A percentile compares a stretch with the other conserved stretches of the same genome.
Conservation (phyloP, 2,329 filamentous ascomycete species). For the Penicillium sp. region DNA sequence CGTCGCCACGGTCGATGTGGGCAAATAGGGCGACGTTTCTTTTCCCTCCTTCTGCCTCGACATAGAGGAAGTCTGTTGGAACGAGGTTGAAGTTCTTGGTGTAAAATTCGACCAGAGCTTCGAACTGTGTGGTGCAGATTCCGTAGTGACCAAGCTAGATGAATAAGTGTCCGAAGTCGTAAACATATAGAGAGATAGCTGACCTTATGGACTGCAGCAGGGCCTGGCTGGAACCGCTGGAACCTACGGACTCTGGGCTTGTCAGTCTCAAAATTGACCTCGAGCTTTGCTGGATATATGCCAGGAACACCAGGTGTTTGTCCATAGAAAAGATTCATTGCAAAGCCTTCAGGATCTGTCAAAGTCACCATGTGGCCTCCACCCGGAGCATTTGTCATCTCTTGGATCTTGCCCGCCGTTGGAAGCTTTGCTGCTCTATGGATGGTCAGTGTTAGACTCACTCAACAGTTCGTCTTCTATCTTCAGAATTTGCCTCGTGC, state of each 20-base stretch:
- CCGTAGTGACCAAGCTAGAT: conserved; percentile 33
- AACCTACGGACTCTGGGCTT: conserved; percentile 31
- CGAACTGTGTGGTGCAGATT: conserved; percentile 27
- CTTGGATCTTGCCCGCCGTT: conserved; percentile 30
- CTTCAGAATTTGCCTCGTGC: not conserved
- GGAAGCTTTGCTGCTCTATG: conserved; percentile 24
- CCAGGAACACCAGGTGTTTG: conserved; percentile 26
- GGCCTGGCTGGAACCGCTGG: conserved; percentile 31
- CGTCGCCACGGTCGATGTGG: conserved; percentile 51
- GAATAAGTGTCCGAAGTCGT: not conserved
- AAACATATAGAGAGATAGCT: not conserved
- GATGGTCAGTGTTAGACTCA: not conserved
- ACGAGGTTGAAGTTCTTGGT: conserved; percentile 33
- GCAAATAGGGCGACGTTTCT: conserved; percentile 46
- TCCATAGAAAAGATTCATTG: conserved; percentile 43
- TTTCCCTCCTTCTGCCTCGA: conserved; percentile 16
- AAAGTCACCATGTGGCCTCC: conserved; percentile 41
- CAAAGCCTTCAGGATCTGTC: conserved; percentile 42
- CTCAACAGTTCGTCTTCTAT: not conserved
- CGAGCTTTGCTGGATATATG: conserved; percentile 20
- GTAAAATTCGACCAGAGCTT: conserved; percentile 28
- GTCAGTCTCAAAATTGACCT: conserved; percentile 27
- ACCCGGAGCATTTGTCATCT: conserved; percentile 40
- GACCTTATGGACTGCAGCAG: conserved; percentile 35
- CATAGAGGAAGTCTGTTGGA: conserved; percentile 32